Evolutionary conservation across 2,329 filamentous ascomycete genomes (phyloP).

Genomic region (Diaporthe sp.): DNA sequence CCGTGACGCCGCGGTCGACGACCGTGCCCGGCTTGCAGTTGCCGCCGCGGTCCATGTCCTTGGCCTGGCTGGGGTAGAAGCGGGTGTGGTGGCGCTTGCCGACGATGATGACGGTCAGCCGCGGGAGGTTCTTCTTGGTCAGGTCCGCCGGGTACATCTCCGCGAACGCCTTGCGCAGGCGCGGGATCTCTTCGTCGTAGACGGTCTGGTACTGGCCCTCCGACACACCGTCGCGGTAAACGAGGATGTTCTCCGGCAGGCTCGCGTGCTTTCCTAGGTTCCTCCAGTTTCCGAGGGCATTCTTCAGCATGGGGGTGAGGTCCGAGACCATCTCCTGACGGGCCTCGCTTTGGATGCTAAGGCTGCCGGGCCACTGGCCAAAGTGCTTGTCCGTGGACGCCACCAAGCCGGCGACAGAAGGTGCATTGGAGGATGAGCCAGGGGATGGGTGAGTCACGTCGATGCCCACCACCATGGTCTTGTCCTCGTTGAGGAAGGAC

Average conservation of each 20-base stretch:
- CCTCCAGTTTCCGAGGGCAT: slow-evolving; percentile 70
- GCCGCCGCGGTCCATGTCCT: slow-evolving; percentile 58
- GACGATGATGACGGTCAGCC: slow-evolving; percentile 75
- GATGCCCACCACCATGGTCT: slow-evolving; percentile 78
- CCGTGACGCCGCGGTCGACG: slow-evolving; percentile 78
- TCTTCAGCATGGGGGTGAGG: slow-evolving; percentile 68
- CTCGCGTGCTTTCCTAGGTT: slow-evolving; percentile 53
- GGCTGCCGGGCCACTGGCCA: slow-evolving; percentile 75
- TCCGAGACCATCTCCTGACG: slow-evolving; percentile 72
- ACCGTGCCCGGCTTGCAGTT: slow-evolving; percentile 76
- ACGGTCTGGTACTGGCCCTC: slow-evolving; percentile 76
- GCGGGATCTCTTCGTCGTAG: slow-evolving; percentile 66
- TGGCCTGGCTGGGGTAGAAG: slow-evolving; percentile 70
- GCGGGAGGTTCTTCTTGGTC: slow-evolving; percentile 60
- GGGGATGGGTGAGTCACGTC: slow-evolving; percentile 82
- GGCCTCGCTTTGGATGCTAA: slow-evolving; percentile 64
- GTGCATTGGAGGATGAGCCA: slow-evolving; percentile 65
- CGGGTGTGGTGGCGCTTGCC: slow-evolving; percentile 82
- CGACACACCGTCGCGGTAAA: slow-evolving; percentile 84
- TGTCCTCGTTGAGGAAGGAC: slow-evolving; percentile 63
- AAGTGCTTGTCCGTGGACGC: slow-evolving; percentile 70
- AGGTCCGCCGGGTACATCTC: slow-evolving; percentile 59
- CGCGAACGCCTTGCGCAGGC: slow-evolving; percentile 66
- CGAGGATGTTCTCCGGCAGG: slow-evolving; percentile 73
- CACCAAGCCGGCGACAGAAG: slow-evolving; percentile 77